These are phyloP conservation scores for Harringtonia lauricola DNA, from an alignment of 2,329 filamentous ascomycete genomes.

Conservation along the genomic window DNA sequence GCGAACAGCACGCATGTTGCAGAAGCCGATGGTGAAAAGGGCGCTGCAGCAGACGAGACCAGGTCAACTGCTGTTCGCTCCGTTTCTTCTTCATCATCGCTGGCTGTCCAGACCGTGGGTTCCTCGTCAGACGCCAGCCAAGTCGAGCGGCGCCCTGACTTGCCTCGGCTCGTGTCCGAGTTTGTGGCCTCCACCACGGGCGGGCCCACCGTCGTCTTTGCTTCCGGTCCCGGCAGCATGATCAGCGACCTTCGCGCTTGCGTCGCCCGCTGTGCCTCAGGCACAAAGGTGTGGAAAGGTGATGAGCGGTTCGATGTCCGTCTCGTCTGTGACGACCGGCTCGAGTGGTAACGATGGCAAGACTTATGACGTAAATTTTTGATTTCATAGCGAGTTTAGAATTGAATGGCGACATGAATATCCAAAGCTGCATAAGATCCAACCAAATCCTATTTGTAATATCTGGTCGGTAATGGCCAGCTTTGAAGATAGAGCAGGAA, in stretches of 20 bases:
- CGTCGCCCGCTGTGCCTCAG: constrained; percentile 43
- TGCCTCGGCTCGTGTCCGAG: constrained; percentile 31
- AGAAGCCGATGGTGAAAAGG: too few relatives aligned
- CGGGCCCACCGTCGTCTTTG: constrained; percentile 44
- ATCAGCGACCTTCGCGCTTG: constrained; percentile 42
- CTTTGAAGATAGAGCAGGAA: too few relatives aligned
- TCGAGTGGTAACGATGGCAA: constrained; percentile 43
- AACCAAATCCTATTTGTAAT: too few relatives aligned
- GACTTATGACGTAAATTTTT: too few relatives aligned
- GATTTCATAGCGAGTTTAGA: too few relatives aligned
- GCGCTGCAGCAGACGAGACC: too few relatives aligned
- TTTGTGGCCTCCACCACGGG: constrained; percentile 35
- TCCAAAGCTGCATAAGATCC: too few relatives aligned
- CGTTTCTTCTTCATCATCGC: too few relatives aligned
- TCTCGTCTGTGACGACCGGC: constrained; percentile 48
- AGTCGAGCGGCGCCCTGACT: constrained; percentile 27
- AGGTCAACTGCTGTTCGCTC: too few relatives aligned
- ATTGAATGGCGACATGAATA: too few relatives aligned
- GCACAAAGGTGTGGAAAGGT: constrained; percentile 43
- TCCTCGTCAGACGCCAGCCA: neutral
- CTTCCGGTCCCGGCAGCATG: constrained; percentile 50
- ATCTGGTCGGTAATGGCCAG: too few relatives aligned
- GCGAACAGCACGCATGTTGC: constrained; percentile 19
- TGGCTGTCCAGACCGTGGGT: constrained; percentile 9
- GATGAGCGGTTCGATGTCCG: constrained; percentile 43